These are phyloP conservation scores for Hymenoscyphus infarciens DNA, from an alignment of 2,329 filamentous ascomycete genomes.

Conservation along the genomic window DNA sequence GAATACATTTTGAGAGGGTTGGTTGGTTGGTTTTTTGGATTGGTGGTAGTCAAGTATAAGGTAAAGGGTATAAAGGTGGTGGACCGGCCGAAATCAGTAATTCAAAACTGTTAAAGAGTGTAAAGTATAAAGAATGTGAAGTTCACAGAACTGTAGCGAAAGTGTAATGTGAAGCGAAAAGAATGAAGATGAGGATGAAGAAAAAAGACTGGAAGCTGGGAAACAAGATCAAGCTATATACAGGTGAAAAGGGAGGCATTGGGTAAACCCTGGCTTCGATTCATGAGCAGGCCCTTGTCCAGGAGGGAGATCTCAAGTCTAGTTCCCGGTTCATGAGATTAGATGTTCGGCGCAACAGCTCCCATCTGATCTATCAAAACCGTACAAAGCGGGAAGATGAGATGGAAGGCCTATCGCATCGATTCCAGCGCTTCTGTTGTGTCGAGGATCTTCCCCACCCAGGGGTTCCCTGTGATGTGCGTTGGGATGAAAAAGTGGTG, in stretches of 20 bases:
- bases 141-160: constrained; percentile 35
- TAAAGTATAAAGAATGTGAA: constrained; percentile 28
- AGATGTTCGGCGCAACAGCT: background rate
- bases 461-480: background rate
- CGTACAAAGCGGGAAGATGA: background rate
- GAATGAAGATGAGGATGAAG: constrained; percentile 13
- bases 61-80: constrained; percentile 22
- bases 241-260: background rate
- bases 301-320: background rate
- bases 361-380: background rate
- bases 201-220: background rate
- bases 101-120: constrained; percentile 21
- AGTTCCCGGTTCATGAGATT: background rate
- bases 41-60: constrained; percentile 13
- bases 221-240: constrained; percentile 2
- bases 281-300: background rate
- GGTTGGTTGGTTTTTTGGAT: constrained; percentile 8
- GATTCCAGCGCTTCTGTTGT: constrained; percentile 1
- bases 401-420: constrained; percentile 2
- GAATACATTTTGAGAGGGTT: constrained; percentile 11
- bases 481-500: background rate
- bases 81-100: constrained; percentile 25
- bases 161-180: constrained; percentile 18
- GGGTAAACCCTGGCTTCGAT: background rate
- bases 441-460: background rate